A percentile compares a stretch with the other conserved stretches of the same genome.
Evolutionary conservation across 2,329 filamentous ascomycete genomes (phyloP).

Genomic region (Colletotrichum sp.): DNA sequence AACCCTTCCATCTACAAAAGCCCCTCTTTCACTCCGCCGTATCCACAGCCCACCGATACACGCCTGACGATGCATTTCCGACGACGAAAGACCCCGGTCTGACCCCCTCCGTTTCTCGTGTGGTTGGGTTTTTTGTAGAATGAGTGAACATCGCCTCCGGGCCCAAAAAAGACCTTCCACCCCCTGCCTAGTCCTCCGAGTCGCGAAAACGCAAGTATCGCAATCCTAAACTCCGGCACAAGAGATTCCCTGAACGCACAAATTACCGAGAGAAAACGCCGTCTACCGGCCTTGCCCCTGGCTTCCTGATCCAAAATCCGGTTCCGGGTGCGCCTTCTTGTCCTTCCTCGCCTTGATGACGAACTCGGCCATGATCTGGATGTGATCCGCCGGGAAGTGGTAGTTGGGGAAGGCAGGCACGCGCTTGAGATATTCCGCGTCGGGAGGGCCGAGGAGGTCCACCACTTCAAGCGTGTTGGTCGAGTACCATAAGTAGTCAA

Average conservation of each 20-base stretch:
- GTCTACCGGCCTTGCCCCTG: conserved; percentile 19
- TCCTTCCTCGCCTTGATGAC: conserved; percentile 88
- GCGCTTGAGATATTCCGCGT: conserved; percentile 81
- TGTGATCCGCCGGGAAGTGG: conserved; percentile 92
- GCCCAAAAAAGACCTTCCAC: conserved; percentile 1
- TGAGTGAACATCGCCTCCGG: conserved; percentile 11
- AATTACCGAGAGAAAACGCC: not conserved
- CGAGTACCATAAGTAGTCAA: conserved; percentile 98
- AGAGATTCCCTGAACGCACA: conserved; percentile 18
- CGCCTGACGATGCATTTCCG: conserved; percentile 13
- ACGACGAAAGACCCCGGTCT: not conserved
- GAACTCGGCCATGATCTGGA: conserved; percentile 89
- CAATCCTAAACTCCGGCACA: conserved; percentile 25
- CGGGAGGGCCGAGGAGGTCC: conserved; percentile 83
- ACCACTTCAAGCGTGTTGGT: conserved; percentile 87
- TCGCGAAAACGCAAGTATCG: conserved; percentile 18
- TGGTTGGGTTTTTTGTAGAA: not conserved
- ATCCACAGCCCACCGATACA: not conserved
- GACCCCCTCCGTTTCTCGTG: not conserved
- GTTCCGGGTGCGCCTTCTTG: conserved; percentile 68
- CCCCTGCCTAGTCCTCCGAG: conserved; percentile 15
- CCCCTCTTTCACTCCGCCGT: conserved; percentile 4
- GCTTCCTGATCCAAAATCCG: conserved; percentile 59
- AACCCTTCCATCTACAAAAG: conserved; percentile 22
- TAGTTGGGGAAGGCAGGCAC: conserved; percentile 94